These are phyloP conservation scores for Oryza punctata DNA, from an alignment of 176 grass and related monocot species.

Conservation along the genomic window DNA sequence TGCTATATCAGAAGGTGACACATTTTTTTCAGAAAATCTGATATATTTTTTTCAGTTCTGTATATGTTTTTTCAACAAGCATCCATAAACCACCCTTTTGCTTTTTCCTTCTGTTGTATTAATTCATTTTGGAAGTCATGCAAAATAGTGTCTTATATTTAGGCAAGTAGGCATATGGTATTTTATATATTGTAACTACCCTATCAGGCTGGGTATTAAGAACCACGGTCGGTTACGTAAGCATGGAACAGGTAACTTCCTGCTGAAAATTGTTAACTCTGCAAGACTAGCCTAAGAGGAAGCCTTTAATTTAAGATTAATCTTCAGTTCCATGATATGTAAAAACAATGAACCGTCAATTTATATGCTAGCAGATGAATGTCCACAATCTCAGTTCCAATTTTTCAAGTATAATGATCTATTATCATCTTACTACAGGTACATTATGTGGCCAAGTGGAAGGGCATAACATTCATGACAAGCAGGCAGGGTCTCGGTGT, in stretches of 20 bases:
- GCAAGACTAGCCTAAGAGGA: neutral
- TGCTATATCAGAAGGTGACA: neutral
- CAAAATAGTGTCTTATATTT: neutral
- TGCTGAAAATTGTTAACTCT: conserved; percentile 4
- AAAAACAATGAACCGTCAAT: neutral
- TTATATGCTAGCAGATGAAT: conserved; percentile 9
- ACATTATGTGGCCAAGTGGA: conserved; percentile 99
- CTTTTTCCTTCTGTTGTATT: neutral
- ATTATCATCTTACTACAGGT: conserved; percentile 59
- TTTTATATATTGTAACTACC: neutral
- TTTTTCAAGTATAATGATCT: conserved; percentile 20
- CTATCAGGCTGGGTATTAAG: neutral
- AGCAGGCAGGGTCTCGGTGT: conserved; percentile 93
- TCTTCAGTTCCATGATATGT: neutral
- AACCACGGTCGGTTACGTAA: neutral
- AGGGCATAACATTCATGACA: conserved; percentile 98
- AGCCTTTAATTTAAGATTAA: neutral
- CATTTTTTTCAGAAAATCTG: neutral
- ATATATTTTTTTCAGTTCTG: neutral
- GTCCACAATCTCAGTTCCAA: neutral
- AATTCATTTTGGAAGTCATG: too few species aligned
- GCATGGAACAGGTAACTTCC: neutral
- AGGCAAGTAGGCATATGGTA: neutral
- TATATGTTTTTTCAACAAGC: neutral
- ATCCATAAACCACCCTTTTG: neutral